Evolutionary conservation across 441 rosid species (phyloP), one percentile per base, ranked within the genome.

Genomic region (Gossypium aridum): DNA sequence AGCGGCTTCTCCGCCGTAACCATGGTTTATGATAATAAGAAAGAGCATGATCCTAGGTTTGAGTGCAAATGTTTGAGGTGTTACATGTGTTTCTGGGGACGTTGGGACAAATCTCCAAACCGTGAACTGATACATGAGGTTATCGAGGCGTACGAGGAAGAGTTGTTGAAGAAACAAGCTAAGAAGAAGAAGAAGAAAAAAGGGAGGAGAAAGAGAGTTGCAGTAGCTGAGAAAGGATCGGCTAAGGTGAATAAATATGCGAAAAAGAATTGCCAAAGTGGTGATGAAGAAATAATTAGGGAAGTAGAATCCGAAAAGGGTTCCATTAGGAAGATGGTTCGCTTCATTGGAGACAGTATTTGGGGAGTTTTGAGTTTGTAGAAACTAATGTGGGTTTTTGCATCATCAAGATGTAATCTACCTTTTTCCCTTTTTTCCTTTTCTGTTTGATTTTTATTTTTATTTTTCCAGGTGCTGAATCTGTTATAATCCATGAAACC

Each of bases 61-160:
- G 23, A 73, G 80, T 89, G 96, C 16, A 86, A 84, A 71, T 89
- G 96, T 45, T 91, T 91, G 49, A 72, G 83, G 74, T 91, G 96
- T 79, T 91, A 91, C 75, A 85, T 79, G 75, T 81, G 91, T 72
- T 91, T 83, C 71, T 91, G 96, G 93, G 82, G 77, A 45, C 78
- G 89, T 67, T 89, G 96, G 96, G 96, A 88, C 74, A 34, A 79
- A 8, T 91, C 96, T 1, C 91, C 89, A 7, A 88, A 83, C 69
- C 84, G 85, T 7, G 84, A 88, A 64, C 85, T 88, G 9, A 91
- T 91, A 62, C 93, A 91, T 2, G 87, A 91, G 64, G 87, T 87
- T 74, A 86, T 89, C 64, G 96, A 91, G 54, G 87, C 86, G 53
- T 85, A 70, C 8, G 96, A 91, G 77, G 92, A 87, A 1, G 80